phyloP scores from a whole-genome alignment of 2,329 filamentous ascomycete species.

The Plenodomus biglobosus region DNA sequence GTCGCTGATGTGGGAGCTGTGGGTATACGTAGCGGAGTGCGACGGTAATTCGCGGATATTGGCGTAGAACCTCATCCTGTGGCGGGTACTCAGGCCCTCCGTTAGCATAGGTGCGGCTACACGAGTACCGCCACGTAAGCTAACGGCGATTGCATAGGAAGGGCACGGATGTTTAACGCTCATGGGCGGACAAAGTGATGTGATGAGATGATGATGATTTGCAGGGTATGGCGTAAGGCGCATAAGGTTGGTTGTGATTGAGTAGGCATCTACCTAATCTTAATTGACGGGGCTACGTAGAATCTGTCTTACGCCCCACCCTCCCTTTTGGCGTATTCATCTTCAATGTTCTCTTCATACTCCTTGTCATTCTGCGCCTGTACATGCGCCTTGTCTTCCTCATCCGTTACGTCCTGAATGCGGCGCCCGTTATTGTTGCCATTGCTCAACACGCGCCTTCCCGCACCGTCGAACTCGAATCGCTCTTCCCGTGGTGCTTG shows the following conservation, averaged over 20 bases:
- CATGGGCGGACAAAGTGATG: neutral
- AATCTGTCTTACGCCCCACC: slow-evolving; percentile 46
- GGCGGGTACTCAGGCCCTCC: slow-evolving; percentile 25
- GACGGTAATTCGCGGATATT: slow-evolving; percentile 30
- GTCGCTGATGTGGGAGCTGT: slow-evolving; percentile 6
- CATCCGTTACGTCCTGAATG: slow-evolving; percentile 39
- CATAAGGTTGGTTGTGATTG: too few species aligned
- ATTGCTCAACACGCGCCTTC: slow-evolving; percentile 17
- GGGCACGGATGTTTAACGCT: slow-evolving; percentile 16
- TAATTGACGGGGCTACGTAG: too few species aligned
- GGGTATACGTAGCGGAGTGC: slow-evolving; percentile 26
- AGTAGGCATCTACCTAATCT: too few species aligned
- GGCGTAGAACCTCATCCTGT: slow-evolving; percentile 6
- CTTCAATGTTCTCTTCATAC: slow-evolving; percentile 48
- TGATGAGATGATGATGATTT: neutral
- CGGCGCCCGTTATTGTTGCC: slow-evolving; percentile 10
- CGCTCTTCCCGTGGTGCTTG: slow-evolving; percentile 30
- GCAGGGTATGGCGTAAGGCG: too few species aligned
- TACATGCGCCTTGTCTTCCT: slow-evolving; percentile 21
- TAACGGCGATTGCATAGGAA: slow-evolving; percentile 6
- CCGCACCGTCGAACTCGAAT: slow-evolving; percentile 24
- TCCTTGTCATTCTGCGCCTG: slow-evolving; percentile 40
- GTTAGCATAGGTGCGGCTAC: slow-evolving; percentile 17
- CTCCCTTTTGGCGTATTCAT: slow-evolving; percentile 50
- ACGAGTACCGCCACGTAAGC: slow-evolving; percentile 7